Base-by-base conservation (phyloP, 495 filamentous ascomycete species). In the Aspergillus homomorphus region DNA sequence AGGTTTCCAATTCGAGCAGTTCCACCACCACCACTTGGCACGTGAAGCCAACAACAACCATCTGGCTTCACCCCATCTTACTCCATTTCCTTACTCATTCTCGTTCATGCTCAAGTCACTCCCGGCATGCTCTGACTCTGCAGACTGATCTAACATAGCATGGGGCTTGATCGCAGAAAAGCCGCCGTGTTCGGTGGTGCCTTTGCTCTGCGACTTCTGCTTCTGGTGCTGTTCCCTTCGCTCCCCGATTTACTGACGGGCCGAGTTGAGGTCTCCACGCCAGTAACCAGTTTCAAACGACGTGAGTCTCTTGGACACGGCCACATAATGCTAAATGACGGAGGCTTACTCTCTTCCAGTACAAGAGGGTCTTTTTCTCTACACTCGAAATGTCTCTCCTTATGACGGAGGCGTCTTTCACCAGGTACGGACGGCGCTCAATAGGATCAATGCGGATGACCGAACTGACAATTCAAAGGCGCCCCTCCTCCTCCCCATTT, bases 321-420 rank as follows among this genome's bases (percentile, higher is more conserved):
- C 10, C 22, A 19, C 0, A 1, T 5, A 22, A 10, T 8, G 10
- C 51, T 48, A n/a, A 23, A 14, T 18, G 33, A 20, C n/a, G 1
- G 14, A 45, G 19, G 30, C 0, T 24, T 14, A 15, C 18, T 33
- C 18, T 24, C 45, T 0, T 12, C 18, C 56, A 96, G 91, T 98
- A 52, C 92, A 97, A 75, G 94, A 98, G 77, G 94, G 94, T 26
- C 78, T 98, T 48, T 98, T 96, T 67, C 85, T 98, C 4, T 97
- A 98, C 67, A 92, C 87, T 53, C 91, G 92, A 65, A 94, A 96
- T 80, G 90, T 97, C 23, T 97, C 92, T 51, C 94, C 94, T 0
- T 98, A 98, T 73, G 92, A 98, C 72, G 94, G 94, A 56, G 94
- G 94, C 58, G 90, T 98, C 70, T 98, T 90, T 73, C 92, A 98